phyloP scores from a whole-genome alignment of 371 early-diverging fungal genomes.

The Mucor racemosus region DNA sequence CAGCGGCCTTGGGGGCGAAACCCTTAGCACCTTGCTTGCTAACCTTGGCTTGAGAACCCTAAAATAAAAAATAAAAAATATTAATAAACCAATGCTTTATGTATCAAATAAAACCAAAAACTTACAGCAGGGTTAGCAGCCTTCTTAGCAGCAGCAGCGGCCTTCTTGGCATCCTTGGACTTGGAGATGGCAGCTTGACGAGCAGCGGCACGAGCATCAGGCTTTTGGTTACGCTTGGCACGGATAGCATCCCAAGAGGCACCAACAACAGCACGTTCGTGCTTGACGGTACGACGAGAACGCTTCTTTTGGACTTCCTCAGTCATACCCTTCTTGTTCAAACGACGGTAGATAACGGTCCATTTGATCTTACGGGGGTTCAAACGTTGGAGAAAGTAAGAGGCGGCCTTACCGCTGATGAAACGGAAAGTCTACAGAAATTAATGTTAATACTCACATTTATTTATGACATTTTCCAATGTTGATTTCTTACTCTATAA shows the following conservation, averaged over 20 bases:
- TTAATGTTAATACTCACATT: too few species aligned
- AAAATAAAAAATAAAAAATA: constrained; percentile 10
- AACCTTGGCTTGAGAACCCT: constrained; percentile 65
- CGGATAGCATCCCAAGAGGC: constrained; percentile 94
- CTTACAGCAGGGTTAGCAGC: constrained; percentile 48
- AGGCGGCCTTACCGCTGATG: constrained; percentile 94
- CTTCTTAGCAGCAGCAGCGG: constrained; percentile 84
- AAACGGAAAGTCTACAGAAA: constrained; percentile 85
- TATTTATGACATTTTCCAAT: not conserved
- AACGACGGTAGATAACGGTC: constrained; percentile 96
- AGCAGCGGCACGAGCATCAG: constrained; percentile 92
- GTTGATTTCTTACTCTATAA: not conserved
- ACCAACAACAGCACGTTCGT: constrained; percentile 95
- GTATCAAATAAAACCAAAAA: not conserved
- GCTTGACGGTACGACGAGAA: constrained; percentile 93
- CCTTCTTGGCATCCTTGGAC: constrained; percentile 89
- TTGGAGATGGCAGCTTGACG: constrained; percentile 86
- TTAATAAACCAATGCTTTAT: not conserved
- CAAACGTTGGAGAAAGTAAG: constrained; percentile 93
- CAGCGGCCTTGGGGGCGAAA: constrained; percentile 82
- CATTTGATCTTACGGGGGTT: constrained; percentile 98
- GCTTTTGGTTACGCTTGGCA: constrained; percentile 95
- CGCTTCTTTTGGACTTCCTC: constrained; percentile 97
- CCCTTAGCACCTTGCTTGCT: constrained; percentile 91
- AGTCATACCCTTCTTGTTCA: constrained; percentile 98